phyloP scores from a whole-genome alignment of 495 filamentous ascomycete species.

The Talaromyces trachyspermus region DNA sequence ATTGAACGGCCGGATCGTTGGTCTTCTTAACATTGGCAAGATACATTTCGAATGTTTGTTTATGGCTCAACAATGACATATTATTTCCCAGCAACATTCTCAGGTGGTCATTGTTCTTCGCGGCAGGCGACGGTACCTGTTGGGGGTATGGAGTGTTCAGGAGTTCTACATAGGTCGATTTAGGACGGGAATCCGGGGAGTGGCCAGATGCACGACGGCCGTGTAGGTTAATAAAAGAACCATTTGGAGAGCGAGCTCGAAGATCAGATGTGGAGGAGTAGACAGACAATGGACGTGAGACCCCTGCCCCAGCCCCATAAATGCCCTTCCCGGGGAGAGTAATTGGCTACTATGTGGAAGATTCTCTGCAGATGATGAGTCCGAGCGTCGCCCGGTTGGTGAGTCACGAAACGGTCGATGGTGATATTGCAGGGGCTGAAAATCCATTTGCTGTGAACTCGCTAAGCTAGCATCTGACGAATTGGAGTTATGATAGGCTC shows the following conservation, averaged over 20 bases:
- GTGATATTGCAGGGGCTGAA: constrained; percentile 44
- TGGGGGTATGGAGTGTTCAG: constrained; percentile 86
- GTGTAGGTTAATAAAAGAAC: constrained; percentile 39
- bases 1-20: constrained; percentile 77
- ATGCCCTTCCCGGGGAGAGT: constrained; percentile 44
- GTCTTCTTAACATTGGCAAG: constrained; percentile 94
- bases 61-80: constrained; percentile 79
- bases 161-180: constrained; percentile 73
- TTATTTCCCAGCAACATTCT: constrained; percentile 74
- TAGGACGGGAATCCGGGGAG: constrained; percentile 66
- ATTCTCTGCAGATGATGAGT: constrained; percentile 19
- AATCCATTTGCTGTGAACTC: constrained; percentile 29
- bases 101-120: constrained; percentile 71
- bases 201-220: constrained; percentile 53
- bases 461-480: constrained; percentile 37
- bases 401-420: constrained; percentile 33
- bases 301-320: constrained; percentile 39
- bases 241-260: constrained; percentile 51
- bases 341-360: constrained; percentile 39
- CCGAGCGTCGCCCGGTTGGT: constrained; percentile 10
- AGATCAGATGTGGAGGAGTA: constrained; percentile 67
- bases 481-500: constrained; percentile 23
- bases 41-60: constrained; percentile 96
- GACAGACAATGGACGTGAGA: constrained; percentile 60
- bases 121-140: constrained; percentile 64